Evolutionary conservation across 2,329 filamentous ascomycete species (phyloP).

Genomic region (Harringtonia lauricola): DNA sequence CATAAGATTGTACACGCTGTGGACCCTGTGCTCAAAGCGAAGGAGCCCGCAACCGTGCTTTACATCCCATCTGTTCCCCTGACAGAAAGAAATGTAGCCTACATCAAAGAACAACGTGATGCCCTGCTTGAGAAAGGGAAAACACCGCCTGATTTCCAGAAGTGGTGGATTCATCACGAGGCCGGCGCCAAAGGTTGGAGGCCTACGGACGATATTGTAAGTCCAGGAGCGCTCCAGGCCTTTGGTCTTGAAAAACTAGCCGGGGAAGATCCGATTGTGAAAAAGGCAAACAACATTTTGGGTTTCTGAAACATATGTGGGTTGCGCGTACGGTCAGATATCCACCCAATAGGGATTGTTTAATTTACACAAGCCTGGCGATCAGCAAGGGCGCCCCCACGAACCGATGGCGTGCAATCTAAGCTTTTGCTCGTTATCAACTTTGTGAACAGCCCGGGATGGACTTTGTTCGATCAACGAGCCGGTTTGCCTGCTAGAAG

Average conservation of each 20-base stretch:
- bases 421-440: too few species aligned
- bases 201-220: neutral
- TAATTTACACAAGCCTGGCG: too few species aligned
- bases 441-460: too few species aligned
- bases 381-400: too few species aligned
- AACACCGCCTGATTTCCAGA: neutral
- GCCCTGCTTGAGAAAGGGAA: neutral
- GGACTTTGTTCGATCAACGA: too few species aligned
- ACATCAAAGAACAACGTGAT: neutral
- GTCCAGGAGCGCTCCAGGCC: neutral
- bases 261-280: neutral
- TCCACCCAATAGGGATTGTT: too few species aligned
- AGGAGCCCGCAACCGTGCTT: neutral
- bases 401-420: too few species aligned
- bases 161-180: neutral
- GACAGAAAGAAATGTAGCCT: neutral
- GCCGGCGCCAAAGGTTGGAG: neutral
- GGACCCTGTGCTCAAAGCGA: neutral
- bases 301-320: neutral
- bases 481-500: too few species aligned
- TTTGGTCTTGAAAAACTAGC: neutral
- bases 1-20: neutral
- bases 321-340: too few species aligned
- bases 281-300: neutral
- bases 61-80: neutral